Conservation (phyloP, 129 eudicot species). For the Ambrosia trifida region DNA sequence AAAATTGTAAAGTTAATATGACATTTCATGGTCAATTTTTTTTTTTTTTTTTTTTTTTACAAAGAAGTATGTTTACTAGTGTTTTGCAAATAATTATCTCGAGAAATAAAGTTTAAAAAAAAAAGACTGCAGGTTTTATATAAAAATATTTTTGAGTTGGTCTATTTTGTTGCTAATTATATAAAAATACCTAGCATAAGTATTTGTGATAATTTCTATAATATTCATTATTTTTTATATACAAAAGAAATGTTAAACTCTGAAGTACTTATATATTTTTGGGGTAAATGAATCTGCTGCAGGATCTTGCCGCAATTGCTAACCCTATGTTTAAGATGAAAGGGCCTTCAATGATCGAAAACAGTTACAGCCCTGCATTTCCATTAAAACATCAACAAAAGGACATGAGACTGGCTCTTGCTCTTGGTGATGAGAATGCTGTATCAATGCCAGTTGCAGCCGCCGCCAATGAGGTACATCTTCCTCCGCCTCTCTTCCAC, state of each 20-base stretch:
- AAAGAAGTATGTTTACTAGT: neutral
- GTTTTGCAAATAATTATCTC: neutral
- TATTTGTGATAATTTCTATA: neutral
- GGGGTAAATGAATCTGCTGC: slow-evolving; percentile 10
- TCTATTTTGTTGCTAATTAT: too few species aligned
- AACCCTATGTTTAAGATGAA: slow-evolving; percentile 96
- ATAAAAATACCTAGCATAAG: too few species aligned
- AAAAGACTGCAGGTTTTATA: neutral
- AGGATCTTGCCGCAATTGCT: slow-evolving; percentile 96
- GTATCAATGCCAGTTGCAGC: slow-evolving; percentile 98
- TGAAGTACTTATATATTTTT: too few species aligned
- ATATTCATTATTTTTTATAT: neutral
- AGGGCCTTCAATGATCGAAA: slow-evolving; percentile 84
- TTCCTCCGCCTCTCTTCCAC: neutral
- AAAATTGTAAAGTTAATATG: neutral
- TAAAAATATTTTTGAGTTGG: too few species aligned
- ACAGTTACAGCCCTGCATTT: slow-evolving; percentile 77
- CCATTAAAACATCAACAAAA: slow-evolving; percentile 97
- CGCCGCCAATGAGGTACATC: slow-evolving; percentile 87
- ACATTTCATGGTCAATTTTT: neutral
- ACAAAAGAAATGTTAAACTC: neutral
- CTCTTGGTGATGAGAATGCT: slow-evolving; percentile 88
- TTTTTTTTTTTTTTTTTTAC: neutral
- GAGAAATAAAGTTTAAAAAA: slow-evolving; percentile 6
- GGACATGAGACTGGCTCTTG: slow-evolving; percentile 97